Evolutionary conservation across 768 basidiomycete species (phyloP).

Genomic region (Leccinum pellstonianum): DNA sequence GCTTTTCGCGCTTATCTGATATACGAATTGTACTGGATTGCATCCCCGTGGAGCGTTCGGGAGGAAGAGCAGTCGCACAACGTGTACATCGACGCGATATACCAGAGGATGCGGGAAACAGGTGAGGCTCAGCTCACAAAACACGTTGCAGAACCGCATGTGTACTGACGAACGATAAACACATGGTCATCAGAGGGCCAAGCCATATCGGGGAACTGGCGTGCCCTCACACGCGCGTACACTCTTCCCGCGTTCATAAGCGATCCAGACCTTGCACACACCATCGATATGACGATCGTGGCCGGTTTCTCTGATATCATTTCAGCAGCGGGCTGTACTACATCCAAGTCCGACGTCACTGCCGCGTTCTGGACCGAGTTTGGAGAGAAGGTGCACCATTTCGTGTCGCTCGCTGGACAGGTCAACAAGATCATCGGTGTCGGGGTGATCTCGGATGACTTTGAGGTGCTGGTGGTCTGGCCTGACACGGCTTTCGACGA

Average conservation of each 20-base stretch:
- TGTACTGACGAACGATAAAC: neutral
- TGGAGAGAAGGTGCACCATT: conserved; percentile 36
- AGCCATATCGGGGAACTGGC: conserved; percentile 43
- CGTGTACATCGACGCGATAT: conserved; percentile 26
- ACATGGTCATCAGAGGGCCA: conserved; percentile 36
- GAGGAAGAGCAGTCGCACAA: conserved; percentile 20
- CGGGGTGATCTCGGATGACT: conserved; percentile 26
- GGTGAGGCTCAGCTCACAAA: conserved; percentile 27
- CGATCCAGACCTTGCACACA: conserved; percentile 16
- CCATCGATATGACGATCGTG: conserved; percentile 11
- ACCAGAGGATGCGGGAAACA: conserved; percentile 32
- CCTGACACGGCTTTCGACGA: conserved; percentile 16
- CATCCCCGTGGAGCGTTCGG: conserved; percentile 22
- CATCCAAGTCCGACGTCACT: conserved; percentile 26
- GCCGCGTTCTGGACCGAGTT: conserved; percentile 43
- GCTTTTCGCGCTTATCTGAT: conserved; percentile 29
- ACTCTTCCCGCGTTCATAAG: conserved; percentile 10
- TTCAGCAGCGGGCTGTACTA: conserved; percentile 25
- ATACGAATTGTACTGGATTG: conserved; percentile 20
- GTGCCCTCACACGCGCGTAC: conserved; percentile 35
- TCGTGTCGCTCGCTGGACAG: conserved; percentile 45
- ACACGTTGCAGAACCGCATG: neutral
- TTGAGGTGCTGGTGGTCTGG: conserved; percentile 21
- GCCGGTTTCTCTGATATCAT: conserved; percentile 29
- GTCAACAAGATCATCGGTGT: conserved; percentile 37